Conservation (phyloP, 495 filamentous ascomycete species). For the Lasiosphaeria miniovina region DNA sequence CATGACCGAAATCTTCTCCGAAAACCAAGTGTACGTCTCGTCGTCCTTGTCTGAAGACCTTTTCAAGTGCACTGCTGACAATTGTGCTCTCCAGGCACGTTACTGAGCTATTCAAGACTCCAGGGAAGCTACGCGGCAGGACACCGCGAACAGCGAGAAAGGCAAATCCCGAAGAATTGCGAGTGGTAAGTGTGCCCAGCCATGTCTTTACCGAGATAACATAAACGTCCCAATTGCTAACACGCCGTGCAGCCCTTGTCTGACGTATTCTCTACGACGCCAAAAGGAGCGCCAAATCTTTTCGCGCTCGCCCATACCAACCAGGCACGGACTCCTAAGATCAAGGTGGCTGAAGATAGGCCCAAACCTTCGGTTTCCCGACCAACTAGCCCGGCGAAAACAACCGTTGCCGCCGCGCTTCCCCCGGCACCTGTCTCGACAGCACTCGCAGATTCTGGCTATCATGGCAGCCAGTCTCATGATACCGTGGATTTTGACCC, state of each 20-base stretch:
- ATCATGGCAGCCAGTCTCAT: constrained; percentile 64
- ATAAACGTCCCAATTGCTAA: constrained; percentile 12
- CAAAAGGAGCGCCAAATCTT: constrained; percentile 43
- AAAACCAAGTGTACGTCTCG: constrained; percentile 69
- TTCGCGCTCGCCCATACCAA: constrained; percentile 36
- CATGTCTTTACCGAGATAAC: constrained; percentile 10
- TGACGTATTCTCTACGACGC: constrained; percentile 67
- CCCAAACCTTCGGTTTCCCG: constrained; percentile 24
- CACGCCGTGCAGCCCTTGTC: constrained; percentile 66
- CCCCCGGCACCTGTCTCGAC: constrained; percentile 18
- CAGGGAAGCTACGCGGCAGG: constrained; percentile 89
- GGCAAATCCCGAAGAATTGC: constrained; percentile 56
- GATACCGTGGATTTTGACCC: constrained; percentile 27
- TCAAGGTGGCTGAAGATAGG: constrained; percentile 36
- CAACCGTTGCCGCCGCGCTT: constrained; percentile 16
- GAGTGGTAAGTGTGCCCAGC: constrained; percentile 55
- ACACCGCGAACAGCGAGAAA: constrained; percentile 83
- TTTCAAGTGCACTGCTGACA: background rate
- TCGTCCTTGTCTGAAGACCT: background rate
- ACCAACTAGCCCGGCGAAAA: constrained; percentile 26
- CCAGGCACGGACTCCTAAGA: constrained; percentile 36
- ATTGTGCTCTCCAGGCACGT: constrained; percentile 59
- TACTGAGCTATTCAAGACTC: constrained; percentile 92
- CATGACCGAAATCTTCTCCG: constrained; percentile 89
- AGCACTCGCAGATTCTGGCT: constrained; percentile 66